Conservation (phyloP, 352 stramenopile genomes). For the Phytophthora palmivora region DNA sequence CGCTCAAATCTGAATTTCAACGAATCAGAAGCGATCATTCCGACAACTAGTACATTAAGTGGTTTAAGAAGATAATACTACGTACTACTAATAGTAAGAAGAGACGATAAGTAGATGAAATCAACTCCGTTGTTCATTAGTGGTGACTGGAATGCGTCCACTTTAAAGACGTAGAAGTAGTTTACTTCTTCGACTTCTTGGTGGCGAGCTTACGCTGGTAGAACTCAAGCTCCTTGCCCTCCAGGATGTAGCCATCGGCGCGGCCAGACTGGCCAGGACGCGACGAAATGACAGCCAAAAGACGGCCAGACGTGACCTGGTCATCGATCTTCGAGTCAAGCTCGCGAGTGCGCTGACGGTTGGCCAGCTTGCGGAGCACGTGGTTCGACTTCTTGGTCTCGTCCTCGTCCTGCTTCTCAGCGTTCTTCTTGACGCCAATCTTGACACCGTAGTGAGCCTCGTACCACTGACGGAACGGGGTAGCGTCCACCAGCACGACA, state of each 20-base stretch:
- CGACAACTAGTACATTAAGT: too few species aligned
- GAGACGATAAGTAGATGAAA: slow-evolving; percentile 34
- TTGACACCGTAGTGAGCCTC: slow-evolving; percentile 98
- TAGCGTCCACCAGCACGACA: slow-evolving; percentile 98
- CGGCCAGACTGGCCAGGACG: slow-evolving; percentile 98
- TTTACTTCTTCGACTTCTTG: slow-evolving; percentile 99
- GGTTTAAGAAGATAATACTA: too few species aligned
- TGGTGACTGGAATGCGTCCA: slow-evolving; percentile 14
- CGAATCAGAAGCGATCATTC: background rate
- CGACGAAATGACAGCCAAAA: slow-evolving; percentile 97
- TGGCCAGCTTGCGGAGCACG: slow-evolving; percentile 94
- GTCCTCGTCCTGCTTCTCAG: slow-evolving; percentile 84
- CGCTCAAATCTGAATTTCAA: background rate
- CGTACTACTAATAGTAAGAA: background rate
- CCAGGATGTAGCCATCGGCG: slow-evolving; percentile 98
- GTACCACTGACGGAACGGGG: slow-evolving; percentile 99
- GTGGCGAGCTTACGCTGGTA: slow-evolving; percentile 98
- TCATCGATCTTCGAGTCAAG: slow-evolving; percentile 96
- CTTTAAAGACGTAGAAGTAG: slow-evolving; percentile 27
- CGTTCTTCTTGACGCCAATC: slow-evolving; percentile 89
- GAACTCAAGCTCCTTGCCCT: slow-evolving; percentile 99
- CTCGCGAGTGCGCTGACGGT: slow-evolving; percentile 92
- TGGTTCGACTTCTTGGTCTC: slow-evolving; percentile 94
- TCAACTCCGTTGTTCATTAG: slow-evolving; percentile 60
- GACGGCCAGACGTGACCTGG: slow-evolving; percentile 96